Percentiles rank a stretch among this genome's conserved stretches.
Evolutionary conservation across 352 stramenopile genomes (phyloP).

Genomic region (Pythium brassicae): DNA sequence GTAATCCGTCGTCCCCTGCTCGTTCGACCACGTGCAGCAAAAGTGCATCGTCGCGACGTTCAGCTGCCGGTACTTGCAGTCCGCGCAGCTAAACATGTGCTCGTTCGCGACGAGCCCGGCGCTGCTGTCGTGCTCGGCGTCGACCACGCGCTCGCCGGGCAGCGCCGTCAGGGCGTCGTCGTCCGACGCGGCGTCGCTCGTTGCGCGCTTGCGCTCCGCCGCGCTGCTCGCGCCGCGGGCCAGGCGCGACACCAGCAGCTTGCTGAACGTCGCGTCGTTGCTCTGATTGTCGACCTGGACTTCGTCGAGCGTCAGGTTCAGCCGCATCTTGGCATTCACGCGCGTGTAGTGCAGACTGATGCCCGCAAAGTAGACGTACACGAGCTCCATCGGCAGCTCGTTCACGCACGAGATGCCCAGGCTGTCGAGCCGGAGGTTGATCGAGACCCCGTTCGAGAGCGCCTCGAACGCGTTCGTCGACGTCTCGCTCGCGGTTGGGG

Average conservation of each 20-base stretch:
- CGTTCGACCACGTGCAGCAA: constrained; percentile 87
- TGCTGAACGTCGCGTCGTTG: constrained; percentile 79
- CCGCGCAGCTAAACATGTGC: constrained; percentile 77
- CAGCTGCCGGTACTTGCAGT: constrained; percentile 77
- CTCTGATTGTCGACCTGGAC: constrained; percentile 88
- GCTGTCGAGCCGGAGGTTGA: constrained; percentile 70
- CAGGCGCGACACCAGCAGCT: constrained; percentile 73
- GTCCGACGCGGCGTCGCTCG: constrained; percentile 33
- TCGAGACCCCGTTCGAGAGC: constrained; percentile 54
- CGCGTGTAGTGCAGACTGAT: constrained; percentile 77
- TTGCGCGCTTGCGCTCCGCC: constrained; percentile 29
- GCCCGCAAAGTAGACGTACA: constrained; percentile 83
- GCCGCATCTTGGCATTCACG: constrained; percentile 77
- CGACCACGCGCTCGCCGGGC: constrained; percentile 20
- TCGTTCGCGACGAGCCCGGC: constrained; percentile 53
- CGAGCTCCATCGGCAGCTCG: constrained; percentile 77
- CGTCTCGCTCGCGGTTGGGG: constrained; percentile 65
- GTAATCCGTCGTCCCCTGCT: constrained; percentile 86
- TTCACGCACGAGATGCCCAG: constrained; percentile 87
- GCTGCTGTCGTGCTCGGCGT: constrained; percentile 23
- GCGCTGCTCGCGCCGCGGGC: constrained; percentile 18
- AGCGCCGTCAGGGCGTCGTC: constrained; percentile 54
- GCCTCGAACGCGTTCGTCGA: constrained; percentile 71
- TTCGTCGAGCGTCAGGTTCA: constrained; percentile 83
- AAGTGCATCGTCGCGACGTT: constrained; percentile 84